These are phyloP conservation scores for Apiospora kogelbergensis DNA, from an alignment of 2,329 filamentous ascomycete species.

Conservation along the genomic window DNA sequence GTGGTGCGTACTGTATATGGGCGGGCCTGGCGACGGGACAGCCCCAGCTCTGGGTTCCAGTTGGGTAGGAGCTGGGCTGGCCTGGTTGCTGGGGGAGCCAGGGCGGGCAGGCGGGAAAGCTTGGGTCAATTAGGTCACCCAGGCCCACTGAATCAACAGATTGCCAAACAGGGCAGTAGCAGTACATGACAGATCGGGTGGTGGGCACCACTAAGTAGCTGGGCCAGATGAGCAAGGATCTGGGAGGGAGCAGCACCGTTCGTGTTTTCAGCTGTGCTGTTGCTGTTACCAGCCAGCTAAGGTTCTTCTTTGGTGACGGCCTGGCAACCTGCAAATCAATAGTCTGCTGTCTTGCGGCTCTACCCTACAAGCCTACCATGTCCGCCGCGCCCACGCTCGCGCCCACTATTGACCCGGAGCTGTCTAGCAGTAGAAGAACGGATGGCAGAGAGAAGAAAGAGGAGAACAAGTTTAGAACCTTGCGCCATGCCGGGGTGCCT, in stretches of 20 bases:
- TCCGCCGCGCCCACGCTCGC: background rate
- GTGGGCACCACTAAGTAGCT: background rate
- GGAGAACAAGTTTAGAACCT: background rate
- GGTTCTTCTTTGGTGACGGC: background rate
- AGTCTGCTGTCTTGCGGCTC: background rate
- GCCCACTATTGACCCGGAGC: background rate
- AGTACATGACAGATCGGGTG: background rate
- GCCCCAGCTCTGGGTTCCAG: background rate
- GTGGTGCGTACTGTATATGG: background rate
- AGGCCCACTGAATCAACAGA: slow-evolving; percentile 1
- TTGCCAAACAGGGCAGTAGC: background rate
- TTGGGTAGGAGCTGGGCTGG: too few species aligned
- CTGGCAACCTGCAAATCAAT: slow-evolving; percentile 5
- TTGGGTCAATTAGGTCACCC: background rate
- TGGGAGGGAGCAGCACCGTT: background rate
- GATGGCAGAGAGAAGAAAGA: background rate
- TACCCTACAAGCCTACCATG: too few species aligned
- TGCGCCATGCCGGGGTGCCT: background rate
- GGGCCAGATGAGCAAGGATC: background rate
- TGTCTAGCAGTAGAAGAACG: background rate
- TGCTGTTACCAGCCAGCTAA: background rate
- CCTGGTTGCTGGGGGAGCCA: background rate
- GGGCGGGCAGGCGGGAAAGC: background rate
- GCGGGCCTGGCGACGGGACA: background rate
- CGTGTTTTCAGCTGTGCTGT: background rate